These are phyloP conservation scores for Pyrenophora teres DNA, from an alignment of 2,329 filamentous ascomycete genomes.

Conservation along the genomic window DNA sequence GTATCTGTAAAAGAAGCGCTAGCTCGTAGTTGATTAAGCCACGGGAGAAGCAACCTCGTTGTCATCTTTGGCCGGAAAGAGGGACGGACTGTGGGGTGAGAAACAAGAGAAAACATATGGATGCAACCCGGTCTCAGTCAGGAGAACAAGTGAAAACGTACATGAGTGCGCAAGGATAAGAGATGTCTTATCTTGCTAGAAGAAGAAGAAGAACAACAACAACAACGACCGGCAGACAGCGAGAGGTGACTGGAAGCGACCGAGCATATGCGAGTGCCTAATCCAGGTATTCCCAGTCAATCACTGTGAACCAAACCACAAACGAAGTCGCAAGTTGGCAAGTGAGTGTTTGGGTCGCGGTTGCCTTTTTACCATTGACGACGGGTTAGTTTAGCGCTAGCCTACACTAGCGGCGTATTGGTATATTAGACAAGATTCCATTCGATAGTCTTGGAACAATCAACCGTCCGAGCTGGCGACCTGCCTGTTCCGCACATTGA, in stretches of 20 bases:
- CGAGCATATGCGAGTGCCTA: too few relatives aligned
- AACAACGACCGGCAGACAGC: too few relatives aligned
- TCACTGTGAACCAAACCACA: neutral
- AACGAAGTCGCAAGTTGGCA: neutral
- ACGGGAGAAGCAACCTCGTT: neutral
- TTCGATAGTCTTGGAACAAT: too few relatives aligned
- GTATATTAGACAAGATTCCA: too few relatives aligned
- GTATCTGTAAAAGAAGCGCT: conserved; percentile 7
- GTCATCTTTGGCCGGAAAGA: neutral
- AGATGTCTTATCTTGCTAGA: too few relatives aligned
- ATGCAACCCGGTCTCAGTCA: too few relatives aligned
- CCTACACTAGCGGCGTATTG: neutral
- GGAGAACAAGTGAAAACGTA: too few relatives aligned
- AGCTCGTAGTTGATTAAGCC: conserved; percentile 5
- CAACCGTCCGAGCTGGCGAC: neutral
- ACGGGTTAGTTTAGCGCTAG: neutral
- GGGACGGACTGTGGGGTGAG: neutral
- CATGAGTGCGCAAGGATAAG: too few relatives aligned
- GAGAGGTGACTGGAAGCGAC: too few relatives aligned
- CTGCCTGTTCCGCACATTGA: neutral
- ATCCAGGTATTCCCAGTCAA: too few relatives aligned
- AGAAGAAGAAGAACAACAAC: too few relatives aligned
- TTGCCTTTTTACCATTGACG: neutral
- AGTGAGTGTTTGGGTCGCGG: neutral
- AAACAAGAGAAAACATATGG: neutral